Percentiles rank a stretch among this genome's conserved stretches.
These are phyloP conservation scores for Saururus chinensis DNA, from an alignment of 164 flowering plant species.

Conservation along the genomic window DNA sequence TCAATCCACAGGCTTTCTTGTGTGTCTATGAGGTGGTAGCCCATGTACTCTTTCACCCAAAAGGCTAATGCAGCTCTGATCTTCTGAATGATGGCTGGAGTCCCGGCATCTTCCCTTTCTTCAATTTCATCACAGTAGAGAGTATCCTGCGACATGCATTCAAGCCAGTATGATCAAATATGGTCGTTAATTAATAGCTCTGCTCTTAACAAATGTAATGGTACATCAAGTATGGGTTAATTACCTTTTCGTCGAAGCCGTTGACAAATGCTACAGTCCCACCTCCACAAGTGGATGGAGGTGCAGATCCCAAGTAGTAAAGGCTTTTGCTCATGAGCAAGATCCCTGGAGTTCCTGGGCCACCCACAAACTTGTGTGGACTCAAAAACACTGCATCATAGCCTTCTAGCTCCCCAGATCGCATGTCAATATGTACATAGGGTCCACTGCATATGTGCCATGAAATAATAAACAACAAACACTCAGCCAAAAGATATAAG, in stretches of 20 bases:
- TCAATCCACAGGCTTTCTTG: constrained; percentile 27
- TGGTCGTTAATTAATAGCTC: too few species aligned
- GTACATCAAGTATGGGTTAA: too few species aligned
- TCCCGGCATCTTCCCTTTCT: constrained; percentile 78
- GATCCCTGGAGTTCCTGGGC: constrained; percentile 65
- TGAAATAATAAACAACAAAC: background rate
- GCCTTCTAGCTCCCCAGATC: constrained; percentile 61
- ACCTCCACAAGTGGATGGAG: constrained; percentile 84
- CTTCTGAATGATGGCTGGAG: constrained; percentile 62
- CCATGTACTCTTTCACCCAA: constrained; percentile 79
- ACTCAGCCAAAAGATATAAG: too few species aligned
- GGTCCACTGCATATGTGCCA: constrained; percentile 36
- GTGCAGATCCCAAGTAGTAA: constrained; percentile 29
- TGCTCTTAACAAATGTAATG: too few species aligned
- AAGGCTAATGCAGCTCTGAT: constrained; percentile 67
- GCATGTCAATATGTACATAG: constrained; percentile 52
- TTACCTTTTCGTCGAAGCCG: constrained; percentile 48
- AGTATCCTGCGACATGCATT: constrained; percentile 38
- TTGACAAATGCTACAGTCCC: constrained; percentile 70
- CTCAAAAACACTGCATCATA: constrained; percentile 74
- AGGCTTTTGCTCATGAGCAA: constrained; percentile 54
- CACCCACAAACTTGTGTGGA: constrained; percentile 80
- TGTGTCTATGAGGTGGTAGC: constrained; percentile 35
- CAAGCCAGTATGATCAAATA: background rate
- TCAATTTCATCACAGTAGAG: constrained; percentile 56